Conservation (phyloP, 1,284 basidiomycete genomes). For the Sparassis latifolia region DNA sequence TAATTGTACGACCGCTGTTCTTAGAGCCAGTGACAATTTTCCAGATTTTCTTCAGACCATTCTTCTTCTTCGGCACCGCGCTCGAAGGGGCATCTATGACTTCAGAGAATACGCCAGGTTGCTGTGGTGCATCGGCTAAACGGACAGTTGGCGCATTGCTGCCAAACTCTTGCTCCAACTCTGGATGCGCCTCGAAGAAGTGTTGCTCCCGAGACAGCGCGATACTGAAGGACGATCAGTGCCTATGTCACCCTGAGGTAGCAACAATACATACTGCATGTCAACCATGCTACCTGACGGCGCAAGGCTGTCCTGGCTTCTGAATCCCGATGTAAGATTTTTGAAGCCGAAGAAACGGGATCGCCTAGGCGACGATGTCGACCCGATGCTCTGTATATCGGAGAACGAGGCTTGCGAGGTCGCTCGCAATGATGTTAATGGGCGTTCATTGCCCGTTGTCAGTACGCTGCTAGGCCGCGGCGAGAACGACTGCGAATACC, state of each 20-base stretch:
- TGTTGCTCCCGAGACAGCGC: slow-evolving; percentile 63
- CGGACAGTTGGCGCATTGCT: slow-evolving; percentile 35
- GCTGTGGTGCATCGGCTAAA: slow-evolving; percentile 50
- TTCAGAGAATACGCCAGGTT: slow-evolving; percentile 30
- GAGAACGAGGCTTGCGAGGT: slow-evolving; percentile 75
- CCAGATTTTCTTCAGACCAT: slow-evolving; percentile 80
- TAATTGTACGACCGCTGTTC: slow-evolving; percentile 23
- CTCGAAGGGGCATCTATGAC: slow-evolving; percentile 24
- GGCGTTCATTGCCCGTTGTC: slow-evolving; percentile 50
- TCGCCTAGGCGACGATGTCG: slow-evolving; percentile 55
- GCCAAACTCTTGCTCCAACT: slow-evolving; percentile 1
- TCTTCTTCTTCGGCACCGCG: slow-evolving; percentile 67
- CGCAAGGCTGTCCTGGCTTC: slow-evolving; percentile 73
- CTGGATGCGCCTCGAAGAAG: slow-evolving; percentile 26
- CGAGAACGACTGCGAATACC: slow-evolving; percentile 52
- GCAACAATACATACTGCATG: slow-evolving; percentile 72
- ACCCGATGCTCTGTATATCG: slow-evolving; percentile 66
- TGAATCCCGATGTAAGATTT: slow-evolving; percentile 70
- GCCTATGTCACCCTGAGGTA: slow-evolving; percentile 4
- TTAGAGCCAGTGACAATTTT: slow-evolving; percentile 65
- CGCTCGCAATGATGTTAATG: slow-evolving; percentile 51
- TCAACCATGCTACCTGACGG: slow-evolving; percentile 85
- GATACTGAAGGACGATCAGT: slow-evolving; percentile 38
- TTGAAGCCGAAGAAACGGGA: slow-evolving; percentile 80
- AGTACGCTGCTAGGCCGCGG: slow-evolving; percentile 59